Base-by-base conservation (phyloP, 176 grass and related monocot species). In the Carex cristatella region DNA sequence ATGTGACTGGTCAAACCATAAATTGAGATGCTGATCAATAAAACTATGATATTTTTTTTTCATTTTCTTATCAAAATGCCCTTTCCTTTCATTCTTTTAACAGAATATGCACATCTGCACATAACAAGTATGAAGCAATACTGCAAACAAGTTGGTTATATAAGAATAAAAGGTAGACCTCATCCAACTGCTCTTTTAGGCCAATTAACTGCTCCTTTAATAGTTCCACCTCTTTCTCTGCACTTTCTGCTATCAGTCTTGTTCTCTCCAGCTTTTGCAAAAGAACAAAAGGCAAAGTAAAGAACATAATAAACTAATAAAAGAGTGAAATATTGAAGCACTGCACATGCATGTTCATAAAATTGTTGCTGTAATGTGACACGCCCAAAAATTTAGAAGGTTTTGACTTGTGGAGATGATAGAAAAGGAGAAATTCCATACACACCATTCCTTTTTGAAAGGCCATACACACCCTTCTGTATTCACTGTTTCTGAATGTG, bases 161-260 rank as follows among this genome's bases (percentile, higher is more conserved):
- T 49, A 63, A 23, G 30, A 78, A 83, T 37, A 13, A 4, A 65
- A 72, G 28, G 65, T 90, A 71, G 48, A 98, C 95, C 93, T 92
- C 85, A 1, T 94, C 81, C 69, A 98, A 83, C 71, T 91, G 91
- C 61, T 53, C 86, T 87, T 85, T 93, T 73, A 98, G 83, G 76
- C 86, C 81, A 69, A 37, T 84, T 82, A 93, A 85, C 66, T 94
- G 89, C 67, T 92, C 82, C 33, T 83, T 91, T 66, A 98, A 87
- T 76, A 92, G 88, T 56, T 90, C 80, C 61, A 79, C 87, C 74
- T 98, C 93, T 70, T 49, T 66, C 87, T 95, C 93, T 79, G 87
- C 91, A 87, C 83, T 90, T 84, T 93, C 85, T 49, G 95, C 89
- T 84, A 83, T 95, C 32, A 98, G 89, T 75, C 35, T 93, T 87